These are phyloP conservation scores for Saccharomycopsis sp. DNA, from an alignment of 805 yeast genomes.

Conservation along the genomic window DNA sequence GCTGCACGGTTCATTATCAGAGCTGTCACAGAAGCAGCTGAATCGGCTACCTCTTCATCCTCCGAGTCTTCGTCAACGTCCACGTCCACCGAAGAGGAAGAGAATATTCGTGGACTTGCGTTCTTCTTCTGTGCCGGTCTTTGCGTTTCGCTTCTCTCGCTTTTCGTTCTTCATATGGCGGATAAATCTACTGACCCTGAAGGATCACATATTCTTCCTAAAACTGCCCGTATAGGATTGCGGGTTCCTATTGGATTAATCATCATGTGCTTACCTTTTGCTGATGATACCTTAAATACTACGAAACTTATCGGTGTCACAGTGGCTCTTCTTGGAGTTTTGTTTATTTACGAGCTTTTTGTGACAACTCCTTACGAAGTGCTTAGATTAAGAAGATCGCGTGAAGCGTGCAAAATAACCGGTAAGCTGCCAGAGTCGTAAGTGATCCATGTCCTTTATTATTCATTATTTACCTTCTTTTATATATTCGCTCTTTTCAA, in stretches of 20 bases:
- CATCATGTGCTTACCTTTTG: constrained; percentile 39
- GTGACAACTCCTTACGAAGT: background rate
- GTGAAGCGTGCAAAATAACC: too few relatives aligned
- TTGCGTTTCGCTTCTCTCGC: constrained; percentile 35
- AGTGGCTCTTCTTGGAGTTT: background rate
- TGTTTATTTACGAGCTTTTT: background rate
- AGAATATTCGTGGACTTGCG: constrained; percentile 35
- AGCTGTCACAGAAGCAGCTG: constrained; percentile 10
- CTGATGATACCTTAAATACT: constrained; percentile 30
- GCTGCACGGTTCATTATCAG: background rate
- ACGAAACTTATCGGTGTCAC: constrained; percentile 35
- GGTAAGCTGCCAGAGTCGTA: too few relatives aligned
- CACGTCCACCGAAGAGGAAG: constrained; percentile 27
- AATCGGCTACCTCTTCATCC: background rate
- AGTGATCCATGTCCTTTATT: too few relatives aligned
- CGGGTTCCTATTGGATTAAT: constrained; percentile 37
- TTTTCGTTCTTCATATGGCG: constrained; percentile 36
- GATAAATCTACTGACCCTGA: constrained; percentile 41
- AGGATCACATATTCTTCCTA: constrained; percentile 28
- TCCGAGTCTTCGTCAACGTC: constrained; percentile 2
- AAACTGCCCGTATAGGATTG: constrained; percentile 34
- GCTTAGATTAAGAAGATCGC: too few relatives aligned
- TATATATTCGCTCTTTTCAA: too few relatives aligned
- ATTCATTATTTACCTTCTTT: too few relatives aligned
- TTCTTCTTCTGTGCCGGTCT: constrained; percentile 51